Base-by-base conservation (phyloP, 176 grass and related monocot genomes). In the Oryza glaberrima region DNA sequence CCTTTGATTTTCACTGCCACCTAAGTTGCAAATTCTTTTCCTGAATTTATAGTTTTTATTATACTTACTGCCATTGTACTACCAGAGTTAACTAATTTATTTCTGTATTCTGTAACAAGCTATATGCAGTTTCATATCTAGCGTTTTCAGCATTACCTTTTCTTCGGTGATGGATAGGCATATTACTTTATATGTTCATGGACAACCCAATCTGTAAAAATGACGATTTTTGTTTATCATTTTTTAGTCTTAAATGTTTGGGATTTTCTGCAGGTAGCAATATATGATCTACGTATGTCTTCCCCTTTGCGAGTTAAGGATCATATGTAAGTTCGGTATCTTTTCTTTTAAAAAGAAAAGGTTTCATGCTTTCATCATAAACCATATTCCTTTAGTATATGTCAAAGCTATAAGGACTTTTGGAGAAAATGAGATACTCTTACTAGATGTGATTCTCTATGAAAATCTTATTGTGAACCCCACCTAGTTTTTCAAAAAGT, bases 231-330 rank as follows among this genome's bases (percentile, higher is more conserved):
- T 41, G 9, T 11, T 45, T 30, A 14, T 38, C 26, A 45, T 73
- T 66, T 67, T 61, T 6, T 38, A 38, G 36, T 38, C 36, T 38
- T 38, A 38, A 38, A 38, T 73, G 25, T 38, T 76, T 81, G 72
- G 38, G 23, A 69, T 86, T 70, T 82, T 67, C 38, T 95, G 85
- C 80, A 98, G 96, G 77, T 98, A 88, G 86, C 91, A 34, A 93
- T 98, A 82, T 94, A 94, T 90, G 96, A 98, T 74, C 74, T 98
- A 73, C 92, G 91, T 14, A 95, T 93, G 96, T 92, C 91, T 82
- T 90, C 92, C 80, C 96, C 96, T 77, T 52, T 98, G 65, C 49
- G 89, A 80, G 77, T 98, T 84, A 98, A 98, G 82, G 93, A 98
- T 94, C 96, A 98, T 87, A 95, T 98, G 96, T 98, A 88, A 98